These are phyloP conservation scores for Beauveria asiatica DNA, from an alignment of 2,329 filamentous ascomycete genomes.

Conservation along the genomic window DNA sequence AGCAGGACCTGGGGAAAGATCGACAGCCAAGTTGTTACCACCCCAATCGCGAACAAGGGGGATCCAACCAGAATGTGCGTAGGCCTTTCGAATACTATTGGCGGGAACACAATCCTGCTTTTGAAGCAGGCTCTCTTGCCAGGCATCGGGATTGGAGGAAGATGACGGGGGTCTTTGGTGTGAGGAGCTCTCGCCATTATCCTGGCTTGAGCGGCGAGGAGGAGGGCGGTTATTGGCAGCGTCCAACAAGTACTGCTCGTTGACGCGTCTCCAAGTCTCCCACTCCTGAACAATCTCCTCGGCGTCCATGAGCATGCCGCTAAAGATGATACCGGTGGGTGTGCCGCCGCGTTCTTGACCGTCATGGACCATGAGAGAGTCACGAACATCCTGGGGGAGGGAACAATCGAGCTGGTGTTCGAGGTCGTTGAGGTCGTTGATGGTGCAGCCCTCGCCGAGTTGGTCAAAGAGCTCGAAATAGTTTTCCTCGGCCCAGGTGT, in stretches of 20 bases:
- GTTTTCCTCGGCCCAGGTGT: slow-evolving; percentile 87
- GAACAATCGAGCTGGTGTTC: slow-evolving; percentile 95
- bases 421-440: slow-evolving; percentile 92
- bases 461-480: slow-evolving; percentile 94
- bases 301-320: slow-evolving; percentile 92
- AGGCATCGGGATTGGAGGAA: slow-evolving; percentile 50
- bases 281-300: slow-evolving; percentile 98
- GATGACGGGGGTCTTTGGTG: slow-evolving; percentile 41
- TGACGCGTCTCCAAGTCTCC: slow-evolving; percentile 92
- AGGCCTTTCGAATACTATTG: slow-evolving; percentile 81
- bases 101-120: slow-evolving; percentile 84
- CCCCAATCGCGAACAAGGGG: slow-evolving; percentile 95
- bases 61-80: slow-evolving; percentile 92
- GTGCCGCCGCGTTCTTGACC: slow-evolving; percentile 91
- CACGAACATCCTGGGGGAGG: slow-evolving; percentile 83
- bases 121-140: slow-evolving; percentile 76
- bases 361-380: slow-evolving; percentile 85
- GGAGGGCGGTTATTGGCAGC: slow-evolving; percentile 50
- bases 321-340: slow-evolving; percentile 88
- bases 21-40: slow-evolving; percentile 92
- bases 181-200: slow-evolving; percentile 58
- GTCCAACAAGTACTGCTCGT: slow-evolving; percentile 73
- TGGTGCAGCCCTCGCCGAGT: slow-evolving; percentile 81
- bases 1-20: slow-evolving; percentile 80
- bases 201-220: slow-evolving; percentile 62